A percentile compares a stretch with the other conserved stretches of the same genome.
These are phyloP conservation scores for Stentor coeruleus DNA, from an alignment of 73 alveolate species.

Conservation along the genomic window DNA sequence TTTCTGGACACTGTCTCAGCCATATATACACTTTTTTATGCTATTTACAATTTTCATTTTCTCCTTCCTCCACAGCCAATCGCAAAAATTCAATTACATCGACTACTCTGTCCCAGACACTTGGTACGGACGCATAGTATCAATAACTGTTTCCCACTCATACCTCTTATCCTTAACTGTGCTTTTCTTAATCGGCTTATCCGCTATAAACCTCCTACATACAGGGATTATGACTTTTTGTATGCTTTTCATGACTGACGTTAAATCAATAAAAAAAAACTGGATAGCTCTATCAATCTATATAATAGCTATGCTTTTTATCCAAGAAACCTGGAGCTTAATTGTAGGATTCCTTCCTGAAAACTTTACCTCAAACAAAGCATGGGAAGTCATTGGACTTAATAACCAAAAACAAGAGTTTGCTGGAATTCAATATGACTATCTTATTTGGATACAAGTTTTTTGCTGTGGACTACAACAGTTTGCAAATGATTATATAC, in stretches of 20 bases:
- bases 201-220: neutral
- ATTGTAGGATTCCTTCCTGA: too few relatives aligned
- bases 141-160: neutral
- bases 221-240: neutral
- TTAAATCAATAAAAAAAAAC: neutral
- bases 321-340: neutral
- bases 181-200: neutral
- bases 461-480: neutral
- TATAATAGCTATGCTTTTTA: neutral
- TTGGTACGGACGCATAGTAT: neutral
- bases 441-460: constrained; percentile 7
- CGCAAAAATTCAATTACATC: neutral
- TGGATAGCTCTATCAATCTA: neutral
- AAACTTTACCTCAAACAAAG: too few relatives aligned
- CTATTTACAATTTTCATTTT: neutral
- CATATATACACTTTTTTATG: neutral
- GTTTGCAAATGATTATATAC: neutral
- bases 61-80: neutral
- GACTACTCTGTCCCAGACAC: neutral
- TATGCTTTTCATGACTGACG: neutral
- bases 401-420: too few relatives aligned
- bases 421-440: too few relatives aligned
- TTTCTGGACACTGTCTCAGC: neutral
- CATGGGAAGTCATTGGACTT: too few relatives aligned
- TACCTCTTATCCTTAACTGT: neutral